Percentiles rank a stretch among this genome's conserved stretches.
Conservation (phyloP, 2,329 filamentous ascomycete genomes). For the Alternaria gaisen region DNA sequence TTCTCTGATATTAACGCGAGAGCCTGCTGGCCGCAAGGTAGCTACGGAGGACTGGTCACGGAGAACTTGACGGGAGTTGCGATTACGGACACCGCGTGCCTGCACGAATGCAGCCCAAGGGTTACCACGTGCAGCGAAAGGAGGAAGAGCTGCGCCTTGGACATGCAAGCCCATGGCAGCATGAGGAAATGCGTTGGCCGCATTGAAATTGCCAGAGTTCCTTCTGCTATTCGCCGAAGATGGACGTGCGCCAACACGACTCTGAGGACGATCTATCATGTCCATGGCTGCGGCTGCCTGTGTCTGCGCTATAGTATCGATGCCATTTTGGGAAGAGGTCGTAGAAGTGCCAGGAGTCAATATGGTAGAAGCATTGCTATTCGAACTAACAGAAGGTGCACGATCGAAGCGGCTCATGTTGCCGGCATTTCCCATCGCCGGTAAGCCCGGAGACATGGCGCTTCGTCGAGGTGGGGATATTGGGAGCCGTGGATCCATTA, state of each 20-base stretch:
- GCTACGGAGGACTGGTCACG: slow-evolving; percentile 52
- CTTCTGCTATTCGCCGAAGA: slow-evolving; percentile 49
- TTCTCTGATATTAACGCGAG: slow-evolving; percentile 49
- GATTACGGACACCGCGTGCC: slow-evolving; percentile 34
- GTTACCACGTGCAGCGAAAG: slow-evolving; percentile 44
- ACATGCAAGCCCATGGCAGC: slow-evolving; percentile 46
- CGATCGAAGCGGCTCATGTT: slow-evolving; percentile 32
- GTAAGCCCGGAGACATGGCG: slow-evolving; percentile 32
- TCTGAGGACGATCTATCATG: slow-evolving; percentile 50
- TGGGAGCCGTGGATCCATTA: slow-evolving; percentile 33
- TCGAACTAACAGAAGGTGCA: slow-evolving; percentile 39
- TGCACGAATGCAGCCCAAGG: slow-evolving; percentile 51
- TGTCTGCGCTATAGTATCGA: slow-evolving; percentile 40
- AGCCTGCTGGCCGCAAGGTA: slow-evolving; percentile 46
- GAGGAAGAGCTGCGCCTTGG: slow-evolving; percentile 42
- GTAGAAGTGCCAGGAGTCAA: slow-evolving; percentile 42
- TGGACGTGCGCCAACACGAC: slow-evolving; percentile 47
- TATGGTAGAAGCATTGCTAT: slow-evolving; percentile 40
- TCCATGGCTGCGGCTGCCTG: slow-evolving; percentile 42
- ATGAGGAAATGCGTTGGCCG: slow-evolving; percentile 42
- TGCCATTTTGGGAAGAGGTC: slow-evolving; percentile 37
- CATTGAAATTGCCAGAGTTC: slow-evolving; percentile 44
- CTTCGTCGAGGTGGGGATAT: slow-evolving; percentile 44
- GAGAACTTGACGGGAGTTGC: slow-evolving; percentile 46
- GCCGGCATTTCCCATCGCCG: slow-evolving; percentile 23